Evolutionary conservation across 2,329 filamentous ascomycete genomes (phyloP).

Genomic region (Dryadomyces quercivorus): DNA sequence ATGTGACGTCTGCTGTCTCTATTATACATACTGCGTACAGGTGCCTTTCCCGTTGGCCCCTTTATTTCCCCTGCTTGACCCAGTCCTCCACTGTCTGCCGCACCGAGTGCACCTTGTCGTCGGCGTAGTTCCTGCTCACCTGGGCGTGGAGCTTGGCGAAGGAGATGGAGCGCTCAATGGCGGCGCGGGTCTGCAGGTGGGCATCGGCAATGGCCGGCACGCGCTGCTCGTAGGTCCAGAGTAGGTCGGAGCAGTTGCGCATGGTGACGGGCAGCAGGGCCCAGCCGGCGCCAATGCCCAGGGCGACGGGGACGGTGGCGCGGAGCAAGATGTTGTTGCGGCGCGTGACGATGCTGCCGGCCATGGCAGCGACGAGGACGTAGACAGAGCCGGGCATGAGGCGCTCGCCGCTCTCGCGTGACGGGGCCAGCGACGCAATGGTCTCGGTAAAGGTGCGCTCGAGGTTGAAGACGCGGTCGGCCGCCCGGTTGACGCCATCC

Average conservation of each 20-base stretch:
- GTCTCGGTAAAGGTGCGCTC: constrained; percentile 87
- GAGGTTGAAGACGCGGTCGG: constrained; percentile 70
- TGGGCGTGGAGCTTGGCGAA: constrained; percentile 65
- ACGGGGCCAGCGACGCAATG: constrained; percentile 74
- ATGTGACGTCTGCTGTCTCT: background rate
- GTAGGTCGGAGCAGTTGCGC: constrained; percentile 71
- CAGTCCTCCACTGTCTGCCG: constrained; percentile 73
- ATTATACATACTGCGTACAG: background rate
- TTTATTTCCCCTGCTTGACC: constrained; percentile 86
- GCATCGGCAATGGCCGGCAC: constrained; percentile 74
- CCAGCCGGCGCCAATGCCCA: constrained; percentile 77
- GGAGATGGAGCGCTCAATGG: constrained; percentile 55
- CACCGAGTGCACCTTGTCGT: constrained; percentile 66
- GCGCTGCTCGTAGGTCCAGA: constrained; percentile 87
- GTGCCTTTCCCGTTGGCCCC: constrained; percentile 11
- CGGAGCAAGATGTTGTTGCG: constrained; percentile 80
- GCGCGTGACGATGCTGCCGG: constrained; percentile 78
- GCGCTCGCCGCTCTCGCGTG: constrained; percentile 74
- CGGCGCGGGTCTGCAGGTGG: constrained; percentile 60
- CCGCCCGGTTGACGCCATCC: constrained; percentile 68
- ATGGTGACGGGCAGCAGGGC: constrained; percentile 79
- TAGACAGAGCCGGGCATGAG: constrained; percentile 85
- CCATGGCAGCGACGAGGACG: constrained; percentile 88
- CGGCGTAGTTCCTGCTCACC: constrained; percentile 58
- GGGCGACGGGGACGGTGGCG: constrained; percentile 60